Base-by-base conservation (phyloP, 1,284 basidiomycete genomes). In the Naganishia sp. region DNA sequence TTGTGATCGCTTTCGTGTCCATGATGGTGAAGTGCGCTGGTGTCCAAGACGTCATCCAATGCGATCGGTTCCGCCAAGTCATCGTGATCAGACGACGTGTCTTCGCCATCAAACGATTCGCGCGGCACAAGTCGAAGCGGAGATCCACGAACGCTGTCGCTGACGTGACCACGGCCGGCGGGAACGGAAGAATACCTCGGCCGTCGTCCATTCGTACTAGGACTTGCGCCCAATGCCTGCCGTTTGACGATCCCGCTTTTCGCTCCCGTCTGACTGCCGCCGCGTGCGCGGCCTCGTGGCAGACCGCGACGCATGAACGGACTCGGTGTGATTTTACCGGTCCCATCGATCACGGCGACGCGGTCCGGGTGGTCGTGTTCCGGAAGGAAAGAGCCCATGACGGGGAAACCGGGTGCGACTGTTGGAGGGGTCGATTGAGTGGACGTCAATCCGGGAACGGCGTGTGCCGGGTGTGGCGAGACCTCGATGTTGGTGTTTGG, bases 61-160 rank as follows among this genome's bases (percentile, higher is more conserved):
- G 67, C 49, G 25, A 68, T 68, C 5, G 67, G 67, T 31, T 64
- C 63, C 17, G 61, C 49, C 53, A 63, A 57, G 23, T 62, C 52
- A 43, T 68, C 67, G 35, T 57, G 53, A 35, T 68, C 67, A 9
- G 67, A 68, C 11, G 67, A 65, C 7, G 67, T 68, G 39, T 68
- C 67, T 47, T 68, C 67, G 15, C 64, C 50, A 42, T 68, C 67
- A 35, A 66, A 66, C n/a, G 67, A 52, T 35, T 60, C 67, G 41
- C 53, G 56, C n/a, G 35, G 46, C 25, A 21, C 46, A 4, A 49
- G 61, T 31, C 61, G 63, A 18, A 68, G 41, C 6, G 58, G 58
- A 13, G 67, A 68, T 23, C 60, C 67, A 18, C 66, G 60, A 28
- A 51, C 53, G 28, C 55, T 47, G 43, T 52, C 63, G 32, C 41